These are phyloP conservation scores for Lactarius sp. DNA, from an alignment of 768 basidiomycete genomes.

Conservation along the genomic window DNA sequence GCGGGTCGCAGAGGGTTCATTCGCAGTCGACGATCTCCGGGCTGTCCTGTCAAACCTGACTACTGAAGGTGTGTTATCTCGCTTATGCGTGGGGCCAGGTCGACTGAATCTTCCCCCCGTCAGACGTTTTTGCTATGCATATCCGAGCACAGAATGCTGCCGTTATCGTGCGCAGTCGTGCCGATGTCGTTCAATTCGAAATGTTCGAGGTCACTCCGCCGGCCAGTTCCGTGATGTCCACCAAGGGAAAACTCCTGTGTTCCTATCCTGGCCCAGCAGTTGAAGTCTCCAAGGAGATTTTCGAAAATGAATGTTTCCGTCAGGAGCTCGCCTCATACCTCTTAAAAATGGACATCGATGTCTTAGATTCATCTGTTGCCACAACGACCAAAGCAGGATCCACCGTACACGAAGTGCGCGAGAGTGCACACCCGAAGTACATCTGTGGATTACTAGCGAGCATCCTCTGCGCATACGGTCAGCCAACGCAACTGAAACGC, in stretches of 20 bases:
- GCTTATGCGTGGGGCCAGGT: too few species aligned
- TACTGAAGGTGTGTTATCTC: not conserved
- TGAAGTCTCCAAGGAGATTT: slow-evolving; percentile 31
- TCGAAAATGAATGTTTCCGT: slow-evolving; percentile 33
- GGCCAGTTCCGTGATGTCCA: slow-evolving; percentile 34
- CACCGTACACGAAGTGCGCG: slow-evolving; percentile 33
- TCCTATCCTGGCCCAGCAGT: slow-evolving; percentile 45
- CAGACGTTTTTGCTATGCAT: slow-evolving; percentile 12
- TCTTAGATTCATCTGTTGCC: slow-evolving; percentile 33
- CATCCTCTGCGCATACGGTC: slow-evolving; percentile 31
- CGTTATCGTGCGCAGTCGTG: not conserved
- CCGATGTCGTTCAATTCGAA: slow-evolving; percentile 26
- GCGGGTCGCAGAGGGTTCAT: not conserved
- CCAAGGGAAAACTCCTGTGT: slow-evolving; percentile 41
- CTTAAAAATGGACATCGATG: slow-evolving; percentile 33
- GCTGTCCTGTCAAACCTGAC: not conserved
- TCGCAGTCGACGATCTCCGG: not conserved
- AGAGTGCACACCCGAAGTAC: slow-evolving; percentile 41
- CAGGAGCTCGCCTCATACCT: slow-evolving; percentile 39
- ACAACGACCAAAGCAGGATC: slow-evolving; percentile 34
- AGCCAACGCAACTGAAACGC: not conserved
- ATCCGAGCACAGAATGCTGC: slow-evolving; percentile 14
- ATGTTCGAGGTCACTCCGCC: slow-evolving; percentile 43
- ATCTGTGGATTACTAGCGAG: slow-evolving; percentile 45
- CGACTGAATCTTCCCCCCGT: not conserved